These are phyloP conservation scores for Musa acuminata DNA, from an alignment of 176 grass and related monocot genomes.

Conservation along the genomic window DNA sequence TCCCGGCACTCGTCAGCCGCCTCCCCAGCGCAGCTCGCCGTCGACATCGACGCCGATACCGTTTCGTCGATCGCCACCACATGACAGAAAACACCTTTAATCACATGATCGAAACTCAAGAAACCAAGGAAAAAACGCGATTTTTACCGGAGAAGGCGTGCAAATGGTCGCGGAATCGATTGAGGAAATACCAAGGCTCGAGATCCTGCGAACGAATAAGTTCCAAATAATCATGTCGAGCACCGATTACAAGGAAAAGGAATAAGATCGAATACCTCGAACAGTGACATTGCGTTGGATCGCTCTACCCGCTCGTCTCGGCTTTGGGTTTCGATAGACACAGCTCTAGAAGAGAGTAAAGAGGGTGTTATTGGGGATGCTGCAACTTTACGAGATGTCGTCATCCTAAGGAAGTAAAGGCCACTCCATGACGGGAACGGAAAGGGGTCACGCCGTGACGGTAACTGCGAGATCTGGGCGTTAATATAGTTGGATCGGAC, in stretches of 20 bases:
- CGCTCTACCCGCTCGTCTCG: neutral
- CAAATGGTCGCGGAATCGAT: neutral
- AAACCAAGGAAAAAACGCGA: neutral
- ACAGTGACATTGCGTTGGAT: neutral
- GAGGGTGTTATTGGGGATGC: neutral
- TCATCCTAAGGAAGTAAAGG: neutral
- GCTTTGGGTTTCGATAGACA: neutral
- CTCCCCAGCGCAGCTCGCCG: neutral
- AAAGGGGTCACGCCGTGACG: too few relatives aligned
- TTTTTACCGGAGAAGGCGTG: neutral
- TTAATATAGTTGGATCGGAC: neutral
- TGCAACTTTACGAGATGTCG: neutral
- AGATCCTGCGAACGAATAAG: neutral
- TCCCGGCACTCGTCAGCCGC: constrained; percentile 10
- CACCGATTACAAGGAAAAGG: neutral
- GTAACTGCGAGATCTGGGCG: neutral
- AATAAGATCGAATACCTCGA: neutral
- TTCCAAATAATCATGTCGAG: neutral
- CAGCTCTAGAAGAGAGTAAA: neutral
- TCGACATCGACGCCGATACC: constrained; percentile 1
- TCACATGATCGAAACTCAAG: neutral
- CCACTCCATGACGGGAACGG: neutral
- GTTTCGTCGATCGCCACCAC: neutral
- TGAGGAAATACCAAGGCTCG: neutral
- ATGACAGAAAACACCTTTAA: neutral